phyloP scores from a whole-genome alignment of 768 basidiomycete genomes.

The Pisolithus tinctorius region DNA sequence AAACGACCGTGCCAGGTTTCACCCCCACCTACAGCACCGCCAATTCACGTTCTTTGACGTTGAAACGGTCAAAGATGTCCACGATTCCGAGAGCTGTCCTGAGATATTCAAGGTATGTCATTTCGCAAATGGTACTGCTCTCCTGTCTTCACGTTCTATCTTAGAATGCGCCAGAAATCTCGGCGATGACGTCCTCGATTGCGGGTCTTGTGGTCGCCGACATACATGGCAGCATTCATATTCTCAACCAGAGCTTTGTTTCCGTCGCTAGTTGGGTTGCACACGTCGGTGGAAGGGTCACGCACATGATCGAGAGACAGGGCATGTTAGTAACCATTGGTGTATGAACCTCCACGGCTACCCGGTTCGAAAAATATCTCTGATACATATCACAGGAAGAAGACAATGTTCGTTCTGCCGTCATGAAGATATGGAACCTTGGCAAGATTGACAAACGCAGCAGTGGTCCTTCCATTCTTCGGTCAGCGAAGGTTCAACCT shows the following conservation, averaged over 20 bases:
- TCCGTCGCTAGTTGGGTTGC: constrained; percentile 70
- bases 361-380: constrained; percentile 3
- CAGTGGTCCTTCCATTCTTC: constrained; percentile 54
- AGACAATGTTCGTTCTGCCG: constrained; percentile 52
- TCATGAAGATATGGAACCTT: constrained; percentile 89
- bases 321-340: constrained; percentile 86
- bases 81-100: constrained; percentile 69
- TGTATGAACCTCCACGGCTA: constrained; percentile 38
- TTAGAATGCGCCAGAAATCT: constrained; percentile 66
- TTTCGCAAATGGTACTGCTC: constrained; percentile 2
- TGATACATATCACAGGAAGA: constrained; percentile 58
- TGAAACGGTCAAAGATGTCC: constrained; percentile 66
- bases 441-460: constrained; percentile 61
- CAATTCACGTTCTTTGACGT: constrained; percentile 89
- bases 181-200: constrained; percentile 56
- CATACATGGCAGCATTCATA: constrained; percentile 76
- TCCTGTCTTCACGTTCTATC: neutral
- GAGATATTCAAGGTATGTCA: constrained; percentile 66
- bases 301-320: constrained; percentile 78
- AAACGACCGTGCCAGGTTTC: neutral
- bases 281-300: constrained; percentile 72
- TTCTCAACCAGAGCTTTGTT: constrained; percentile 71
- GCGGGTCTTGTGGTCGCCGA: constrained; percentile 74
- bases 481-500: constrained; percentile 71
- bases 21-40: constrained; percentile 53